These are phyloP conservation scores for Lachnellula subtilissima DNA, from an alignment of 2,329 filamentous ascomycete genomes.

Conservation along the genomic window DNA sequence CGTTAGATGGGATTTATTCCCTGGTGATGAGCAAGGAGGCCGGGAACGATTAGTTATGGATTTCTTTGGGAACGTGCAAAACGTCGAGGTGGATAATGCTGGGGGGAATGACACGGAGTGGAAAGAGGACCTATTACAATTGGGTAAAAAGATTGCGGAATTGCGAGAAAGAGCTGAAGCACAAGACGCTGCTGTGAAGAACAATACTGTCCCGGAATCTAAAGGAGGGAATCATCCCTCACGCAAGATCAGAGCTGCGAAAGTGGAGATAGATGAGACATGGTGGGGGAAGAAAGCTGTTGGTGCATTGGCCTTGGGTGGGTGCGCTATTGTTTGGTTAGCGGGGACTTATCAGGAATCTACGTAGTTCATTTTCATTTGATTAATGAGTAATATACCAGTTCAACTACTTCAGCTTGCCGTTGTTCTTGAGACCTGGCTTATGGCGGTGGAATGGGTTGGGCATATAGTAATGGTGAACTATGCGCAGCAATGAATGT, in stretches of 20 bases:
- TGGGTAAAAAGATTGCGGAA: slow-evolving; percentile 62
- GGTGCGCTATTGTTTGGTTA: slow-evolving; percentile 56
- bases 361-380: slow-evolving; percentile 3
- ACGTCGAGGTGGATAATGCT: slow-evolving; percentile 72
- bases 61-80: slow-evolving; percentile 98
- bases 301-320: slow-evolving; percentile 58
- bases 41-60: slow-evolving; percentile 83
- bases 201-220: slow-evolving; percentile 18
- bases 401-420: background rate
- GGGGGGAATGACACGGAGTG: slow-evolving; percentile 45
- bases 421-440: background rate
- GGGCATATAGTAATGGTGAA: background rate
- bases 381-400: background rate
- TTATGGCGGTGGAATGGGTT: no score
- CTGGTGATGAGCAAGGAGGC: slow-evolving; percentile 71
- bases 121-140: slow-evolving; percentile 70
- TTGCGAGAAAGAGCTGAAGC: slow-evolving; percentile 38
- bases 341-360: slow-evolving; percentile 47
- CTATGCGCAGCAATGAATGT: background rate
- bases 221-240: slow-evolving; percentile 10
- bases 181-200: slow-evolving; percentile 23
- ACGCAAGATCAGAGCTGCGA: slow-evolving; percentile 46
- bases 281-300: slow-evolving; percentile 64
- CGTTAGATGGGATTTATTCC: slow-evolving; percentile 92
- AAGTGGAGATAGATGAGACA: slow-evolving; percentile 58